These are phyloP conservation scores for Geoglossum cookeanum DNA, from an alignment of 2,329 filamentous ascomycete species.

Conservation along the genomic window DNA sequence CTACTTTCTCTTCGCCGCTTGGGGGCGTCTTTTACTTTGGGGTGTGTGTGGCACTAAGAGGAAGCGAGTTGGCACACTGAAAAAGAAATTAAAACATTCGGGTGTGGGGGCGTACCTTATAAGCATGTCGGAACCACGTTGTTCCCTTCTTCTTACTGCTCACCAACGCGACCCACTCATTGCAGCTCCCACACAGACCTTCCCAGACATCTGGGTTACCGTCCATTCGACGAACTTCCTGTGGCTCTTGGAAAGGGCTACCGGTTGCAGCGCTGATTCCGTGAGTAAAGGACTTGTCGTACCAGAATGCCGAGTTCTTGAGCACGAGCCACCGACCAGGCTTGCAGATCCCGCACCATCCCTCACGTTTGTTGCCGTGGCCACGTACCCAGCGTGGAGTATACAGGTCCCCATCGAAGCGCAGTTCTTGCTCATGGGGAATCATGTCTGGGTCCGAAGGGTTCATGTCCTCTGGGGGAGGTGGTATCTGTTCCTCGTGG, in stretches of 20 bases:
- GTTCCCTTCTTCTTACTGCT: conserved; percentile 87
- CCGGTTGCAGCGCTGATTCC: conserved; percentile 71
- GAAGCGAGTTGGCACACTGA: not conserved
- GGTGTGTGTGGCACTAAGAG: conserved; percentile 46
- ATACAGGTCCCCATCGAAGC: conserved; percentile 67
- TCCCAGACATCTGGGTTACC: conserved; percentile 70
- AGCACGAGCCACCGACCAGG: conserved; percentile 70
- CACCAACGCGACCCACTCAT: conserved; percentile 62
- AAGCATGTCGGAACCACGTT: conserved; percentile 77
- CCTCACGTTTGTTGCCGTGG: conserved; percentile 71
- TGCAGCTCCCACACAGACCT: conserved; percentile 58
- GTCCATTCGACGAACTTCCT: conserved; percentile 56
- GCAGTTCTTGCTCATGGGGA: conserved; percentile 59
- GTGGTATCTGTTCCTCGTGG: conserved; percentile 52
- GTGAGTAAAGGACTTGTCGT: conserved; percentile 79
- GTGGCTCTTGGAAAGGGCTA: conserved; percentile 57
- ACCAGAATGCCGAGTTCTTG: conserved; percentile 86
- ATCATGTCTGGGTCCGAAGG: conserved; percentile 55
- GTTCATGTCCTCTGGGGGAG: conserved; percentile 66
- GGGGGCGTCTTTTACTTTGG: conserved; percentile 50
- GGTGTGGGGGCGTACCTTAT: conserved; percentile 41
- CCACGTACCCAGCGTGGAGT: conserved; percentile 71
- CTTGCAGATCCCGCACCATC: conserved; percentile 81
- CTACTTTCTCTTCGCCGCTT: conserved; percentile 47
- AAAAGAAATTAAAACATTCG: not conserved